A percentile compares a stretch with the other conserved stretches of the same genome.
These are phyloP conservation scores for Gossypium ekmanianum DNA, from an alignment of 345 rosid species.

Conservation along the genomic window DNA sequence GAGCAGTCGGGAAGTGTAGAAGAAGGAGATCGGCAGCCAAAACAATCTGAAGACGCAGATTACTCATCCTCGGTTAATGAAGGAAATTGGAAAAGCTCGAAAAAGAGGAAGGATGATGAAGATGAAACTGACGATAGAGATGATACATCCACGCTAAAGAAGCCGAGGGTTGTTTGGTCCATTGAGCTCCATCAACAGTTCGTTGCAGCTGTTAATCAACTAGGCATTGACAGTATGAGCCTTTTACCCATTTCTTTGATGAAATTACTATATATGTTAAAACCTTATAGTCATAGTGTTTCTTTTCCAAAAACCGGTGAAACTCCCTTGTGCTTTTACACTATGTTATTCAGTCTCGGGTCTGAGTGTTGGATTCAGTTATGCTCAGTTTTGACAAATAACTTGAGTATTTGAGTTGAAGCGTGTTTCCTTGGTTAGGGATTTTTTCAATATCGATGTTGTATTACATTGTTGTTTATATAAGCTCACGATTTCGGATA, in stretches of 20 bases:
- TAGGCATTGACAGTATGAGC: constrained; percentile 73
- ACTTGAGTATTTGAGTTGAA: constrained; percentile 3
- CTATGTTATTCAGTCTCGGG: neutral
- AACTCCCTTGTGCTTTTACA: neutral
- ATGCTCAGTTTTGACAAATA: neutral
- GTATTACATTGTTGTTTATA: neutral
- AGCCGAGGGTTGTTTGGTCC: constrained; percentile 83
- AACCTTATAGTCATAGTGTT: neutral
- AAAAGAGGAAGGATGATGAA: constrained; percentile 60
- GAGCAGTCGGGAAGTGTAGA: constrained; percentile 61
- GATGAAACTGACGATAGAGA: constrained; percentile 70
- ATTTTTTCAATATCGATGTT: neutral
- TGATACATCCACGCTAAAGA: constrained; percentile 71
- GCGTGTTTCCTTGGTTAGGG: neutral
- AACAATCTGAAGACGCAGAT: constrained; percentile 46
- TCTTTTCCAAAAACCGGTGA: neutral
- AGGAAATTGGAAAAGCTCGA: constrained; percentile 47
- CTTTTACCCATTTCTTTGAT: neutral
- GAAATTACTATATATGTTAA: neutral
- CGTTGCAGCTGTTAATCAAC: constrained; percentile 78
- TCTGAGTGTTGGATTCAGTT: neutral
- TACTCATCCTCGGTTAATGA: constrained; percentile 65
- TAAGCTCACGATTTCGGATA: neutral
- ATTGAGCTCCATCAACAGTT: constrained; percentile 86
- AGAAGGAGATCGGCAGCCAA: constrained; percentile 49